Conservation (phyloP, 495 filamentous ascomycete species). For the Penicillium robsamsonii region DNA sequence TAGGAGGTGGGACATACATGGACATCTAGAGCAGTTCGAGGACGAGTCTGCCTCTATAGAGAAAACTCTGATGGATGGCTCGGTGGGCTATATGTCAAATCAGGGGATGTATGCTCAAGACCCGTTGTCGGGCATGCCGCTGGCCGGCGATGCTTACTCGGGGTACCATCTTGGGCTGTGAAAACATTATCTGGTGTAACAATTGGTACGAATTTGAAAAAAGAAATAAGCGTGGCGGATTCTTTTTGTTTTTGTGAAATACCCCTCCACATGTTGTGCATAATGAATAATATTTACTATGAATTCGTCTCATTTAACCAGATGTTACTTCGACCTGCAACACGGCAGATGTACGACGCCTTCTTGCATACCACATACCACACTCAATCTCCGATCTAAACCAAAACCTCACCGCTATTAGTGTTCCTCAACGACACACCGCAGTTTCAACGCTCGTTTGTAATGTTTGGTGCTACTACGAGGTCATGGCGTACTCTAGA, state of each 20-base stretch:
- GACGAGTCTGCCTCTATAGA: constrained; percentile 22
- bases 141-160: constrained; percentile 26
- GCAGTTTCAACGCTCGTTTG: no score
- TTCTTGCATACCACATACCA: background rate
- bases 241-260: background rate
- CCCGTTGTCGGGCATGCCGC: constrained; percentile 21
- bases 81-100: constrained; percentile 15
- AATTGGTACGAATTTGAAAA: background rate
- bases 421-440: no score
- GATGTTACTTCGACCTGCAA: background rate
- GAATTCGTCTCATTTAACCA: background rate
- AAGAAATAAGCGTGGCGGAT: background rate
- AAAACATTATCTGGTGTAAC: background rate
- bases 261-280: constrained; percentile 3
- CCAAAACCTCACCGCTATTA: no score
- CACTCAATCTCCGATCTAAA: no score
- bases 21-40: constrained; percentile 35
- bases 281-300: constrained; percentile 7
- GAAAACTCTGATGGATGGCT: constrained; percentile 15
- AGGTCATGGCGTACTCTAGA: background rate
- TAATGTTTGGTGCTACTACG: no score
- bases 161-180: constrained; percentile 19
- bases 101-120: constrained; percentile 13
- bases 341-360: background rate
- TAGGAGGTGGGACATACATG: constrained; percentile 36